Evolutionary conservation across 1,284 basidiomycete species (phyloP).

Genomic region (Bjerkandera adusta): DNA sequence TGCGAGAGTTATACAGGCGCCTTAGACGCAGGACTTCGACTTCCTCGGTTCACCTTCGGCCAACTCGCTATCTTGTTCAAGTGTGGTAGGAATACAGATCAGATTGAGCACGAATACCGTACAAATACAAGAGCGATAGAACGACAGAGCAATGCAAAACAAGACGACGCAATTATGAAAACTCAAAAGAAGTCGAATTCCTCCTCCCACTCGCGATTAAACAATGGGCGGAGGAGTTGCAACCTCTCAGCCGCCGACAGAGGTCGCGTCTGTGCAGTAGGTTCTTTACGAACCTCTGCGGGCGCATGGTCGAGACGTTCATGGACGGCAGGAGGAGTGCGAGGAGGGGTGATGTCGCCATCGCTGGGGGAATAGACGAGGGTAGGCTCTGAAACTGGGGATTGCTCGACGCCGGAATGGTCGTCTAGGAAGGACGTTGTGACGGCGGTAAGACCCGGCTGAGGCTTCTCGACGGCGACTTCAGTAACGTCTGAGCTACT

Average conservation of each 20-base stretch:
- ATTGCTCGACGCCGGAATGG: neutral
- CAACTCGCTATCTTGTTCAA: too few species aligned
- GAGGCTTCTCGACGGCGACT: neutral
- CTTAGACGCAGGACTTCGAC: too few species aligned
- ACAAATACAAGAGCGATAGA: too few species aligned
- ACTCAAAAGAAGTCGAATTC: slow-evolving; percentile 5
- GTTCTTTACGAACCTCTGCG: neutral
- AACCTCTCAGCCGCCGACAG: slow-evolving; percentile 3
- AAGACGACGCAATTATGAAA: neutral
- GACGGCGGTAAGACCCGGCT: neutral
- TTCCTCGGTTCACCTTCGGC: too few species aligned
- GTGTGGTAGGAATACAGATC: too few species aligned
- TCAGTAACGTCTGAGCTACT: neutral
- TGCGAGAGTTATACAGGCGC: too few species aligned
- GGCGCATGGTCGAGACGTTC: neutral
- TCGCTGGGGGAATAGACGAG: slow-evolving; percentile 4
- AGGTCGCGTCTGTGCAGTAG: neutral
- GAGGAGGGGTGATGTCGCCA: slow-evolving; percentile 1
- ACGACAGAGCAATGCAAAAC: too few species aligned
- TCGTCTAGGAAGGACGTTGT: neutral
- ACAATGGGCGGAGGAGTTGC: slow-evolving; percentile 5
- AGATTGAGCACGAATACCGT: too few species aligned
- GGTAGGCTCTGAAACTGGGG: neutral
- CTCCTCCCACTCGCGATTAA: slow-evolving; percentile 11
- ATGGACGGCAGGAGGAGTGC: neutral